phyloP scores from a whole-genome alignment of 2,329 filamentous ascomycete species.

The Nemania sp. region DNA sequence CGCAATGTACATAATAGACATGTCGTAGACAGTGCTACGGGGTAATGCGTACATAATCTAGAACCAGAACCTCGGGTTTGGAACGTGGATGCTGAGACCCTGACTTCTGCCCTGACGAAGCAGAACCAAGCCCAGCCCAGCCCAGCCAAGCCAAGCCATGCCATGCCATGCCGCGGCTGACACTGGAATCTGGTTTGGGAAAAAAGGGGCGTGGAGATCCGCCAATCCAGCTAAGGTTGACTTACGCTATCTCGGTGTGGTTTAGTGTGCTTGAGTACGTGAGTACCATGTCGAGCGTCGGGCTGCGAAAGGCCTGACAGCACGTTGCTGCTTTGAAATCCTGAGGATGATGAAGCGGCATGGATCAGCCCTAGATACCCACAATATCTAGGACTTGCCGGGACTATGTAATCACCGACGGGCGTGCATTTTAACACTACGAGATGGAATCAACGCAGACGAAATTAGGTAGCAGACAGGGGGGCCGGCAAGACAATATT shows the following conservation, averaged over 20 bases:
- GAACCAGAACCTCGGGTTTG: conserved; percentile 18
- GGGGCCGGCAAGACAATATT: too few relatives aligned
- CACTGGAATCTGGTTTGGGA: neutral
- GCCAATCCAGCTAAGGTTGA: too few relatives aligned
- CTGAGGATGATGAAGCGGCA: conserved; percentile 6
- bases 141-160: conserved; percentile 13
- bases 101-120: too few relatives aligned
- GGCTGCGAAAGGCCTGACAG: neutral
- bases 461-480: conserved; percentile 9
- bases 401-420: neutral
- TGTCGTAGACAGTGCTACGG: too few relatives aligned
- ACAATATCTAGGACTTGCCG: conserved; percentile 4
- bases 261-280: too few relatives aligned
- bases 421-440: neutral
- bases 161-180: conserved; percentile 4
- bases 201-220: neutral
- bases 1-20: too few relatives aligned
- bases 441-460: conserved; percentile 4
- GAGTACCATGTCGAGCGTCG: too few relatives aligned
- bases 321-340: neutral
- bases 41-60: too few relatives aligned
- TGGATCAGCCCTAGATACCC: conserved; percentile 19
- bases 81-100: conserved; percentile 3
- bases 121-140: too few relatives aligned
- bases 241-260: too few relatives aligned